Evolutionary conservation across 2,329 filamentous ascomycete genomes (phyloP), one percentile per base, ranked within the genome.

Genomic region (Pseudogymnoascus sp.): DNA sequence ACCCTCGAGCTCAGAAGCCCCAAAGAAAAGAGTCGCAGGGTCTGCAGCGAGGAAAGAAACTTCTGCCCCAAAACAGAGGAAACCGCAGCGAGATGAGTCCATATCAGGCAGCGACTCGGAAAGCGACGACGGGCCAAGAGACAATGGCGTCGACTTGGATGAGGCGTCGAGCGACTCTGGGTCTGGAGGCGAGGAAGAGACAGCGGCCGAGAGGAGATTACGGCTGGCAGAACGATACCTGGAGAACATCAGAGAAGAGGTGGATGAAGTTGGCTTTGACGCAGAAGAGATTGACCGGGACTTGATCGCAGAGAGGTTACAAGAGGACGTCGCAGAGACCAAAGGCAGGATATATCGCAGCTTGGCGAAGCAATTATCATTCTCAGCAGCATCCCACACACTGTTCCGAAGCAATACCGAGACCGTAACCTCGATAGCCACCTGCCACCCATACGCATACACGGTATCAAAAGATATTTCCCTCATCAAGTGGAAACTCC

Each of bases 261-360:
- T 90, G 65, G 87, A 95, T 67, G 88, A 90, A 64, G 81, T 81
- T 59, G 94, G 91, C 37, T 99, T 97, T 70, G 91, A 99, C 74
- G 94, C 94, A 6, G 91, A 87, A 67, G 90, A 97, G 59, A 89
- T 99, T 61, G 94, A 97, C 74, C 82, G 88, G 61, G 94, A 99
- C 70, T 76, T 96, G 67, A 92, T 99, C 68, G 91, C 92, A 39
- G 89, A 95, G 72, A 80, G 92, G 67, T 77, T 99, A 67, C 85
- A 92, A 73, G 90, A 96, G 74, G 94, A 97, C 71, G 89, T 94
- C 41, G 86, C 94, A 58, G 94, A 96, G 75, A 83, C 84, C 60
- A 96, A 96, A 75, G 94, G 94, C 61, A 87, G 88, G 67, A 81
- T 96, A 57, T 97, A 96, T 75, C 83, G 90, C 58, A 83, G 84